Evolutionary conservation across 108 stramenopile species (phyloP).

Genomic region (Poteriospumella lacustris): DNA sequence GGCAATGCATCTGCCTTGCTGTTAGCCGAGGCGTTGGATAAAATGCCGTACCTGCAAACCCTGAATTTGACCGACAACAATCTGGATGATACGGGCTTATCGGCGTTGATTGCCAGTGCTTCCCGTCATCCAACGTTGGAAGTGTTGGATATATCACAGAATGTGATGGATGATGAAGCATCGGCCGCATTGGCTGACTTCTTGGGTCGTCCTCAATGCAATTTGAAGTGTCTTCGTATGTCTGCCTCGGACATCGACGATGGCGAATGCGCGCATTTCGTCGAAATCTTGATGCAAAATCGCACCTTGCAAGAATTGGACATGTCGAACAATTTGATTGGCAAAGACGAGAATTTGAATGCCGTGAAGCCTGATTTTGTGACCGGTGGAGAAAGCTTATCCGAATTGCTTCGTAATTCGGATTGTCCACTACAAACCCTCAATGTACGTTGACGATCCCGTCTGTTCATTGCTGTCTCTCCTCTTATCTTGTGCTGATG

Average conservation of each 20-base stretch:
- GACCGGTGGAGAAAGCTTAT: constrained; percentile 36
- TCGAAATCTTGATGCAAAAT: constrained; percentile 27
- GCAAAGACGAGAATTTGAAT: constrained; percentile 31
- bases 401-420: neutral
- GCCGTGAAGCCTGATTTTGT: constrained; percentile 31
- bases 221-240: constrained; percentile 10
- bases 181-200: neutral
- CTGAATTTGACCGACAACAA: constrained; percentile 30
- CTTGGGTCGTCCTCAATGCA: neutral
- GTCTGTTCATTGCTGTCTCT: too few species aligned
- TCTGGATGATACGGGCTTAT: constrained; percentile 20
- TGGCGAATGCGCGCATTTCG: constrained; percentile 30
- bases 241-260: constrained; percentile 35
- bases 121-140: neutral
- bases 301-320: constrained; percentile 23
- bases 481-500: too few species aligned
- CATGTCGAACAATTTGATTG: constrained; percentile 34
- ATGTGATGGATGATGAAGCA: constrained; percentile 8
- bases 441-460: too few species aligned
- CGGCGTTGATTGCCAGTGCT: neutral
- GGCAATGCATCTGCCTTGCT: neutral
- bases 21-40: neutral
- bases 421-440: neutral
- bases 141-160: constrained; percentile 4
- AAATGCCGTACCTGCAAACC: neutral